Evolutionary conservation across 441 rosid species (phyloP).

Genomic region (Gossypium lobatum): DNA sequence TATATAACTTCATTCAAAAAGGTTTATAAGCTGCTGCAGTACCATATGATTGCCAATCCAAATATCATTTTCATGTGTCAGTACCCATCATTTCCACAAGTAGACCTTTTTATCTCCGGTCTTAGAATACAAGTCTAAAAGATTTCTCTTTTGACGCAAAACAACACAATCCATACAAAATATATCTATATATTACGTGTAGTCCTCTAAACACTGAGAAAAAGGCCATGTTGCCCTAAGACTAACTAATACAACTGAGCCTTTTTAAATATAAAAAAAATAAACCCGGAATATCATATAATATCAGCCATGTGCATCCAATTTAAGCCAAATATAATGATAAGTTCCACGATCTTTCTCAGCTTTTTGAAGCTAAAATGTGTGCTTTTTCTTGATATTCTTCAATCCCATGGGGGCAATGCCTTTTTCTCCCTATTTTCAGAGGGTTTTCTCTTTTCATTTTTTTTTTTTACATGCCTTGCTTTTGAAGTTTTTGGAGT

Average conservation of each 20-base stretch:
- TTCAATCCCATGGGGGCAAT: slow-evolving; percentile 17
- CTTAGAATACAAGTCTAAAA: neutral
- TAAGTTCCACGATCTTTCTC: slow-evolving; percentile 33
- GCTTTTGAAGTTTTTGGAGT: slow-evolving; percentile 3
- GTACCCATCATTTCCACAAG: slow-evolving; percentile 26
- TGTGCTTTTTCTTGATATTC: slow-evolving; percentile 15
- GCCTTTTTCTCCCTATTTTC: slow-evolving; percentile 8
- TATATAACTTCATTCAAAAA: slow-evolving; percentile 17
- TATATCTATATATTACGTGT: neutral
- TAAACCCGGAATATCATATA: slow-evolving; percentile 23
- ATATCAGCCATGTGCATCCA: slow-evolving; percentile 56
- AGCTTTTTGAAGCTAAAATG: slow-evolving; percentile 20
- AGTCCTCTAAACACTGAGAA: neutral
- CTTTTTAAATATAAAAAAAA: slow-evolving; percentile 21
- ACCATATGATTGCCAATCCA: slow-evolving; percentile 31
- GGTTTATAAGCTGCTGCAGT: slow-evolving; percentile 12
- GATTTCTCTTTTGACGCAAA: neutral
- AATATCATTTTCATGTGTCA: slow-evolving; percentile 27
- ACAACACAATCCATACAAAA: neutral
- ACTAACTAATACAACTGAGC: slow-evolving; percentile 14
- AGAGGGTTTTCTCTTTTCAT: neutral
- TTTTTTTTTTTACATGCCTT: neutral
- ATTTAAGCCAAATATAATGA: slow-evolving; percentile 37
- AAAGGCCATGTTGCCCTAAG: slow-evolving; percentile 40
- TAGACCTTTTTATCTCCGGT: neutral